These are phyloP conservation scores for Kurtzmaniella quercitrusa DNA, from an alignment of 1,139 yeast species.

Conservation along the genomic window DNA sequence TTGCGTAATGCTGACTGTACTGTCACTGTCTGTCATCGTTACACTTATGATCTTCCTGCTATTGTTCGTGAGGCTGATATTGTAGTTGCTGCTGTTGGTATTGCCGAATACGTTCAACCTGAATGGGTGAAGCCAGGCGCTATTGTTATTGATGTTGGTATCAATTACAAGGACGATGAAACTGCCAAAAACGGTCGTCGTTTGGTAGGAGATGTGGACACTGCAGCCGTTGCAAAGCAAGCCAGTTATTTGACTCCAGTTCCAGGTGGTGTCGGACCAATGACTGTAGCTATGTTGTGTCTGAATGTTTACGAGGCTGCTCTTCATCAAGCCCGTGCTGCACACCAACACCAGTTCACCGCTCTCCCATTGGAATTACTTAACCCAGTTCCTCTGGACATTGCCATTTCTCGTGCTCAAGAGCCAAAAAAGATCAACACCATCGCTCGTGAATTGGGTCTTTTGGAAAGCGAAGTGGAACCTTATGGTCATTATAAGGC, in stretches of 20 bases:
- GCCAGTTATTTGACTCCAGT: slow-evolving; percentile 74
- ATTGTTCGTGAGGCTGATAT: slow-evolving; percentile 62
- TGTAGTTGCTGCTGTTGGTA: slow-evolving; percentile 75
- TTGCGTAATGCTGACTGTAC: slow-evolving; percentile 71
- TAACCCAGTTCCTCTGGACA: slow-evolving; percentile 72
- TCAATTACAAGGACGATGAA: slow-evolving; percentile 65
- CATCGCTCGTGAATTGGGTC: slow-evolving; percentile 64
- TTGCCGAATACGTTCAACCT: slow-evolving; percentile 64
- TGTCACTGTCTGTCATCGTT: slow-evolving; percentile 68
- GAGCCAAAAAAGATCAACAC: slow-evolving; percentile 61
- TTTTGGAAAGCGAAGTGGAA: slow-evolving; percentile 61
- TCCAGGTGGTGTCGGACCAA: slow-evolving; percentile 89
- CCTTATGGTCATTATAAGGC: slow-evolving; percentile 74
- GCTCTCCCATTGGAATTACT: slow-evolving; percentile 49
- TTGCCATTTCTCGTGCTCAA: slow-evolving; percentile 70
- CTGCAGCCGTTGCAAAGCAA: slow-evolving; percentile 48
- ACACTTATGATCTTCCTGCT: slow-evolving; percentile 49
- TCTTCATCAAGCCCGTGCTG: slow-evolving; percentile 46
- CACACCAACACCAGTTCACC: slow-evolving; percentile 41
- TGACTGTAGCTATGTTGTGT: slow-evolving; percentile 83
- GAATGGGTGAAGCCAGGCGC: slow-evolving; percentile 71
- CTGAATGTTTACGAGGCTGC: slow-evolving; percentile 67
- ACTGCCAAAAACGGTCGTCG: slow-evolving; percentile 60
- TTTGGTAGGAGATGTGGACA: slow-evolving; percentile 78
- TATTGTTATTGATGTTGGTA: slow-evolving; percentile 75